Evolutionary conservation across 1,284 basidiomycete genomes (phyloP).

Genomic region (Apiotrichum akiyoshidainum): DNA sequence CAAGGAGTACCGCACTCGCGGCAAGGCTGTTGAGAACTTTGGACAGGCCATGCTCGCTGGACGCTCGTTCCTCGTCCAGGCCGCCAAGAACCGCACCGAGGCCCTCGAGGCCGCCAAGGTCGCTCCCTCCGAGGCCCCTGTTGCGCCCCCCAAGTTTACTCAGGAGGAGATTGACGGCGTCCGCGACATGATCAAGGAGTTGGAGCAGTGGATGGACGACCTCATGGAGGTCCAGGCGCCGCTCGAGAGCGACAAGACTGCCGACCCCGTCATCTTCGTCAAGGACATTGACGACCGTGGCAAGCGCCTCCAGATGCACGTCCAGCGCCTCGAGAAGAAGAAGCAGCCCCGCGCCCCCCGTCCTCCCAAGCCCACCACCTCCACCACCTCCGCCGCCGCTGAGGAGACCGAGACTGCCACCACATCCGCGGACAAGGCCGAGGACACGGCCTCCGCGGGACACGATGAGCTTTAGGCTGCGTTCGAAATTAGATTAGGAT

Average conservation of each 20-base stretch:
- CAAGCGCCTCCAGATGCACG: conserved; percentile 69
- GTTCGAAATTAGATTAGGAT: neutral
- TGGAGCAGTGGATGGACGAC: conserved; percentile 73
- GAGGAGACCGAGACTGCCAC: neutral
- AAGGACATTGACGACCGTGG: conserved; percentile 77
- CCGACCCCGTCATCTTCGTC: conserved; percentile 72
- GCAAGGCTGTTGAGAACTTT: conserved; percentile 63
- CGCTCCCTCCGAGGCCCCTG: conserved; percentile 46
- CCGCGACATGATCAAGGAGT: conserved; percentile 68
- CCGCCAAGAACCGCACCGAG: conserved; percentile 59
- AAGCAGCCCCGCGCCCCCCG: conserved; percentile 16
- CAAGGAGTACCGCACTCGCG: conserved; percentile 70
- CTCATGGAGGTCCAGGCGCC: conserved; percentile 73
- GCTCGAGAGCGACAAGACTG: conserved; percentile 61
- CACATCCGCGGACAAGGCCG: neutral
- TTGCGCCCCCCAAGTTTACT: conserved; percentile 71
- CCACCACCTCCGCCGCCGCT: neutral
- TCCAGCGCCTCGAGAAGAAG: conserved; percentile 42
- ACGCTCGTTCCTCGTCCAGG: conserved; percentile 75
- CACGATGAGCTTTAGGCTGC: conserved; percentile 14
- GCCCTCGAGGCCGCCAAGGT: conserved; percentile 55
- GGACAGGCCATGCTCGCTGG: conserved; percentile 61
- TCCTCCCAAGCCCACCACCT: conserved; percentile 3
- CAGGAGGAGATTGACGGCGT: conserved; percentile 72
- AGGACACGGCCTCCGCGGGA: conserved; percentile 1